Percentiles rank a stretch among this genome's conserved stretches.
These are phyloP conservation scores for Axilococcus clingmanii DNA, from an alignment of 139 green algal genomes.

Conservation along the genomic window DNA sequence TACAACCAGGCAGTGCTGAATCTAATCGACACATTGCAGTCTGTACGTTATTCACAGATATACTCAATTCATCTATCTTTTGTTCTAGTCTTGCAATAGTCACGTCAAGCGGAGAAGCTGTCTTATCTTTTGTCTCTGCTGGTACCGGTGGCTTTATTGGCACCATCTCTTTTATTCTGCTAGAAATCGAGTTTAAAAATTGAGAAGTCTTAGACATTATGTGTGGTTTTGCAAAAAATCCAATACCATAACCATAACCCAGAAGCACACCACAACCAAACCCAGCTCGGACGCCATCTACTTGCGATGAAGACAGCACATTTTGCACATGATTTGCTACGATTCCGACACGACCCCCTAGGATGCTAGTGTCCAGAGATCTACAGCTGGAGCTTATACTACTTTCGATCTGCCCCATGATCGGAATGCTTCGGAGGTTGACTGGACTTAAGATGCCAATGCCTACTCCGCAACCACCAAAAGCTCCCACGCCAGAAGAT, in stretches of 20 bases:
- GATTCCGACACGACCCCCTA: background rate
- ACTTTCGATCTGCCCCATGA: slow-evolving; percentile 16
- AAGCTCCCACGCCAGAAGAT: slow-evolving; percentile 11
- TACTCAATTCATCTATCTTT: too few relatives aligned
- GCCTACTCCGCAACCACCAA: slow-evolving; percentile 20
- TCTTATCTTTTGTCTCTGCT: background rate
- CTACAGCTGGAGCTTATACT: slow-evolving; percentile 1
- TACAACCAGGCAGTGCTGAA: too few relatives aligned
- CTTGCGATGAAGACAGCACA: slow-evolving; percentile 2
- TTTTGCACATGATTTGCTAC: background rate
- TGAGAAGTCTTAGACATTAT: background rate
- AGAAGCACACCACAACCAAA: slow-evolving; percentile 20
- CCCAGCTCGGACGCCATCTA: slow-evolving; percentile 1
- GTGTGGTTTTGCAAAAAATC: slow-evolving; percentile 13
- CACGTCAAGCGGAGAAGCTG: too few relatives aligned
- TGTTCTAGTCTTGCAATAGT: too few relatives aligned
- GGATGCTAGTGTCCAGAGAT: slow-evolving; percentile 6
- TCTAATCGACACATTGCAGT: too few relatives aligned
- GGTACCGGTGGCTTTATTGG: slow-evolving; percentile 1
- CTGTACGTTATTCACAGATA: too few relatives aligned
- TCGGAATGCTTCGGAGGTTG: slow-evolving; percentile 10
- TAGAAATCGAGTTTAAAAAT: background rate
- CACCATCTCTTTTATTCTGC: slow-evolving; percentile 3
- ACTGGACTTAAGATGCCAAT: slow-evolving; percentile 18
- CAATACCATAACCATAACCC: slow-evolving; percentile 13